These are phyloP conservation scores for Calonectria naviculata DNA, from an alignment of 2,329 filamentous ascomycete species.

Conservation along the genomic window DNA sequence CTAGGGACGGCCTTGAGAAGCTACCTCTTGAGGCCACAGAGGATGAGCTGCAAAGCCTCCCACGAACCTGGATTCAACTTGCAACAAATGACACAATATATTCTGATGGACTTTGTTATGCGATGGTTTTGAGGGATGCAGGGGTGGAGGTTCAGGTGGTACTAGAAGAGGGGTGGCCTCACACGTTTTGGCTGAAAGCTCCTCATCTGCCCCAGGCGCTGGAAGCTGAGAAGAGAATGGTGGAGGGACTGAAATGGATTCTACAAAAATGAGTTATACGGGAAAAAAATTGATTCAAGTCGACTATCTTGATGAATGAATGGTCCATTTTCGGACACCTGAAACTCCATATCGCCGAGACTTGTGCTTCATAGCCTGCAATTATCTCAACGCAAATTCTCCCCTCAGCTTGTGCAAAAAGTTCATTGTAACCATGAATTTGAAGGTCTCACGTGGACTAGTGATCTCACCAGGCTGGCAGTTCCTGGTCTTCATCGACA, in stretches of 20 bases:
- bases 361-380: background rate
- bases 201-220: slow-evolving; percentile 53
- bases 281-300: background rate
- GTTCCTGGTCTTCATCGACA: background rate
- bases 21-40: slow-evolving; percentile 54
- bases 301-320: background rate
- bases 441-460: no score
- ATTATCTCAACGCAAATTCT: background rate
- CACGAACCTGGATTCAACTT: slow-evolving; percentile 60
- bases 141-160: slow-evolving; percentile 54
- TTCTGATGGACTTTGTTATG: slow-evolving; percentile 63
- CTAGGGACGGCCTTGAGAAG: slow-evolving; percentile 52
- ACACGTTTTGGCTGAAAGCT: slow-evolving; percentile 63
- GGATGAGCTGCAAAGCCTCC: slow-evolving; percentile 45
- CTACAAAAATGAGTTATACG: slow-evolving; percentile 17
- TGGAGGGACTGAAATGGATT: slow-evolving; percentile 55
- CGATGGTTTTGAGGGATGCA: slow-evolving; percentile 51
- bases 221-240: slow-evolving; percentile 54
- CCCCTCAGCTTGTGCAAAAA: background rate
- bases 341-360: background rate
- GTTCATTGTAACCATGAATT: no score
- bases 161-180: slow-evolving; percentile 59
- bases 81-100: slow-evolving; percentile 63
- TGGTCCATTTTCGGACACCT: background rate
- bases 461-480: no score